These are phyloP conservation scores for Nitzschia sp. DNA, from an alignment of 108 stramenopile genomes.

Conservation along the genomic window DNA sequence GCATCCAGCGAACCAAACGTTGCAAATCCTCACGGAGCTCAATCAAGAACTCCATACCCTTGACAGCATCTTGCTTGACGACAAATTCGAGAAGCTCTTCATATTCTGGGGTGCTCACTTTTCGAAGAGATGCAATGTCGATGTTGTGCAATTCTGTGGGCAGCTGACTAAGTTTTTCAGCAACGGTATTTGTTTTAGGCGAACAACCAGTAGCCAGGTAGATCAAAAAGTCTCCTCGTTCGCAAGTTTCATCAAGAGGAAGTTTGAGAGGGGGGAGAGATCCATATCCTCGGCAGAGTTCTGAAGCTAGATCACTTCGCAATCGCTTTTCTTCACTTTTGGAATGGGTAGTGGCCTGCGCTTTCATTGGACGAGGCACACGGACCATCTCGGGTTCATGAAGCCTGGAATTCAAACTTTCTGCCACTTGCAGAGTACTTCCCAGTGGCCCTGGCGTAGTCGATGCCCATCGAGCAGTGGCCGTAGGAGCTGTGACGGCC, in stretches of 20 bases:
- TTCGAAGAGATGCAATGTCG: slow-evolving; percentile 1
- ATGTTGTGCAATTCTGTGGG: background rate
- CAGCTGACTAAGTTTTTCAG: background rate
- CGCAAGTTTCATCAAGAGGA: slow-evolving; percentile 12
- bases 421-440: background rate
- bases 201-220: slow-evolving; percentile 17
- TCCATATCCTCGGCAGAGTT: slow-evolving; percentile 10
- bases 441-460: background rate
- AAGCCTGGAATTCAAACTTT: slow-evolving; percentile 1
- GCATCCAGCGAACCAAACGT: slow-evolving; percentile 27
- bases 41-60: slow-evolving; percentile 61
- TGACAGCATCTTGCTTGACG: slow-evolving; percentile 49
- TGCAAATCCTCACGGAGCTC: slow-evolving; percentile 58
- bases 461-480: background rate
- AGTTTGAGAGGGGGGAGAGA: slow-evolving; percentile 20
- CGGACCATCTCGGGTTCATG: slow-evolving; percentile 10
- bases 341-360: background rate
- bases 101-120: slow-evolving; percentile 48
- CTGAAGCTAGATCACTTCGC: slow-evolving; percentile 20
- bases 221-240: slow-evolving; percentile 1
- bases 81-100: slow-evolving; percentile 53
- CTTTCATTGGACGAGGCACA: slow-evolving; percentile 3
- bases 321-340: slow-evolving; percentile 15
- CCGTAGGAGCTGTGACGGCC: background rate
- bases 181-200: background rate